These are phyloP conservation scores for Nemania sp. DNA, from an alignment of 2,329 filamentous ascomycete species.

Conservation along the genomic window DNA sequence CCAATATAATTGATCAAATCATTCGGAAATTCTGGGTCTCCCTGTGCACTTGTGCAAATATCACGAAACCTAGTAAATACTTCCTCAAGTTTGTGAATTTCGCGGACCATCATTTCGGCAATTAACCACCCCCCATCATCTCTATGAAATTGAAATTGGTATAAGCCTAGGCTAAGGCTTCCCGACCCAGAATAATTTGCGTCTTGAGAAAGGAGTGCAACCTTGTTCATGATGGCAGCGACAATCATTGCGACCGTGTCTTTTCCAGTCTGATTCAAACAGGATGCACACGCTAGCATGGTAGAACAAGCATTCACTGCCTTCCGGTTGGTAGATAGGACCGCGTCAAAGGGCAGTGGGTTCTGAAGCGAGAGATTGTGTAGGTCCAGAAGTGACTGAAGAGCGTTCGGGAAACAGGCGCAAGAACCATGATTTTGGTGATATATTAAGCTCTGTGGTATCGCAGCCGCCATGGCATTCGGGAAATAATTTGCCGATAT, in stretches of 20 bases:
- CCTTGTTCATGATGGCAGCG: constrained; percentile 62
- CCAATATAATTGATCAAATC: constrained; percentile 61
- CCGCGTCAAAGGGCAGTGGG: constrained; percentile 58
- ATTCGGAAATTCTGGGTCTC: constrained; percentile 58
- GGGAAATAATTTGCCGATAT: constrained; percentile 56
- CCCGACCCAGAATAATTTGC: constrained; percentile 54
- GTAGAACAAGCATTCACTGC: constrained; percentile 62
- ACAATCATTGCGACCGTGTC: constrained; percentile 63
- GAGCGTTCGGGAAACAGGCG: constrained; percentile 60
- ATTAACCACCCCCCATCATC: constrained; percentile 62
- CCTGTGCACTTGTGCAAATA: constrained; percentile 55
- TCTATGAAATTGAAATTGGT: constrained; percentile 60
- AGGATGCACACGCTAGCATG: constrained; percentile 60
- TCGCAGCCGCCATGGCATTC: constrained; percentile 56
- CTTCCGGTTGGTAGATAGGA: constrained; percentile 60
- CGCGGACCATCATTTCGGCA: constrained; percentile 61
- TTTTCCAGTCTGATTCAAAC: constrained; percentile 58
- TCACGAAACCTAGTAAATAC: constrained; percentile 60
- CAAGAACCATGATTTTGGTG: constrained; percentile 54
- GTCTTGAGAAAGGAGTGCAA: constrained; percentile 60
- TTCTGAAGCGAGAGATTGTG: constrained; percentile 58
- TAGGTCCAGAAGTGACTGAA: constrained; percentile 61
- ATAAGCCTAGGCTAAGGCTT: constrained; percentile 58
- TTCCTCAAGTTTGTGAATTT: constrained; percentile 61
- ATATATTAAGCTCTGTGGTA: constrained; percentile 41